Base-by-base conservation (phyloP, 2,329 filamentous ascomycete genomes). In the Colletotrichum lupini region DNA sequence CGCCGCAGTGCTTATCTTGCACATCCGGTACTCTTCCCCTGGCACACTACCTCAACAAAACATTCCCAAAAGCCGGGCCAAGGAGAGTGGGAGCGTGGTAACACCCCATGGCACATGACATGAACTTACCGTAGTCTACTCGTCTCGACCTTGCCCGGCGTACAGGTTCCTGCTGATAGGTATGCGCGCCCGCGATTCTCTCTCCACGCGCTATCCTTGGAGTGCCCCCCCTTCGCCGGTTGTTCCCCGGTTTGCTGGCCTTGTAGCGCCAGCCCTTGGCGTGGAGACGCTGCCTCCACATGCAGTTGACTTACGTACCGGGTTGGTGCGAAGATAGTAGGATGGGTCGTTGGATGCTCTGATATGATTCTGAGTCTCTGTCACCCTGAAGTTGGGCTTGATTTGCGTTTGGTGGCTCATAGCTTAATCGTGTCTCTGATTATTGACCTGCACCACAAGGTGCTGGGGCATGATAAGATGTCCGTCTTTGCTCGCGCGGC, bases 21-120 rank as follows among this genome's bases (percentile, higher is more conserved):
- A 46, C 67, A 71, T 61, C 60, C 71, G 55, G 35, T 37, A 49
- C 56, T 24, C 26, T 70, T 42, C 32, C 28, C 28, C 12, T 28
- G 14, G 56, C 62, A 64, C 53, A 49, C 64, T 35, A 28, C 67
- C 71, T 71, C 67, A 73, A 71, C 71, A 71, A 71, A 66, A 71
- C 22, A 32, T 11, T 42, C 28, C 35, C 32, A n/a, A 7, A 7
- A 49, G 32, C 71, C 32, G 61, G 61, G 35, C 22, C 59, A 65
- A 67, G 70, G 70, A 70, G 67, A 57, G 69, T 59, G 59, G 59
- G 66, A 69, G 42, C 24, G 52, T 64, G 56, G 67, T 66, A 67
- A 73, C 71, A 73, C 60, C 58, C 65, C 59, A 66, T 61, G 61
- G 60, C 67, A 73, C 61, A 73, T 71, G 67, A 61, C 71, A 70